These are phyloP conservation scores for Stenocarpella maydis DNA, from an alignment of 2,329 filamentous ascomycete genomes.

Conservation along the genomic window DNA sequence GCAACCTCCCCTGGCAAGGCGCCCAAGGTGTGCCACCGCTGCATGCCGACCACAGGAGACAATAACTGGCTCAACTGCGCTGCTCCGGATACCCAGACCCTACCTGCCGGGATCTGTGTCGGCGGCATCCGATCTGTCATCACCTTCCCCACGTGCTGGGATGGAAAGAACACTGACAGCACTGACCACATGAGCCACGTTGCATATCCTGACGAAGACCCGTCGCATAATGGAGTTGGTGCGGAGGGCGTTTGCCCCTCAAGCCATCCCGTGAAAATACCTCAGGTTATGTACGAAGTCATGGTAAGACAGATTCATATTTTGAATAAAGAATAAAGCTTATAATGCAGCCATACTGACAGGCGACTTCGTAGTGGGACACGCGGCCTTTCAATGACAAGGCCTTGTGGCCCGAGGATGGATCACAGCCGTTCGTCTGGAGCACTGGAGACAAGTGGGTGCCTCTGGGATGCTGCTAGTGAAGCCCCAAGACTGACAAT, in stretches of 20 bases:
- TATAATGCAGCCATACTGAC: no score
- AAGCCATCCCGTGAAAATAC: constrained; percentile 41
- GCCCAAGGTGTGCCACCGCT: constrained; percentile 45
- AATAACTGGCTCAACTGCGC: constrained; percentile 39
- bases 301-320: no score
- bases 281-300: constrained; percentile 41
- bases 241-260: constrained; percentile 43
- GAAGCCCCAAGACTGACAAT: neutral
- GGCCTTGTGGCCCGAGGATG: constrained; percentile 42
- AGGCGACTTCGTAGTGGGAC: no score
- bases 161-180: constrained; percentile 59
- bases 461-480: no score
- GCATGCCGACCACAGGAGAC: constrained; percentile 45
- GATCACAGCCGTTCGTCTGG: constrained; percentile 43
- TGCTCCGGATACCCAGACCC: constrained; percentile 48
- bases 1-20: constrained; percentile 40
- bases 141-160: constrained; percentile 54
- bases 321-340: no score
- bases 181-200: constrained; percentile 53
- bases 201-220: constrained; percentile 50
- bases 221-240: constrained; percentile 50
- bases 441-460: constrained; percentile 45
- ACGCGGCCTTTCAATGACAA: constrained; percentile 37
- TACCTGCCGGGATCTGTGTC: constrained; percentile 45
- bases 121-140: constrained; percentile 44